These are phyloP conservation scores for Colletotrichum cordylinicola DNA, from an alignment of 2,329 filamentous ascomycete genomes.

Conservation along the genomic window DNA sequence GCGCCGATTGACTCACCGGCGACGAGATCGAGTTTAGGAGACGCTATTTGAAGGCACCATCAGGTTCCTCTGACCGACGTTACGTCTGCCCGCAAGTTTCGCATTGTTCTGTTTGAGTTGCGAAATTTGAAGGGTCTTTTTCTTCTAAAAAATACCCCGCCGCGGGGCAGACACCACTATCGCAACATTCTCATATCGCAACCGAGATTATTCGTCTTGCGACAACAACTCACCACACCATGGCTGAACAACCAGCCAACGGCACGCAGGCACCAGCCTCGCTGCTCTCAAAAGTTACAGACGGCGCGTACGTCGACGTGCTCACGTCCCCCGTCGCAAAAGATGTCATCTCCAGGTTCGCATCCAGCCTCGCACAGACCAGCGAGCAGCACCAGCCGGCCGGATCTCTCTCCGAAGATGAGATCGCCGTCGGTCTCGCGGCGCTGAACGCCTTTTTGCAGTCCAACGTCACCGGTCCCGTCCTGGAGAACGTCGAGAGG, in stretches of 20 bases:
- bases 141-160: background rate
- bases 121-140: background rate
- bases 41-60: background rate
- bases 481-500: constrained; percentile 52
- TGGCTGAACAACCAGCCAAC: background rate
- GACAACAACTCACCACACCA: background rate
- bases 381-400: background rate
- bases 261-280: background rate
- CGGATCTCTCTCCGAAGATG: constrained; percentile 1
- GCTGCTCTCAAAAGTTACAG: background rate
- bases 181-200: background rate
- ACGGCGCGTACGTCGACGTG: constrained; percentile 14
- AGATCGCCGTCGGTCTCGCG: constrained; percentile 66
- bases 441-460: constrained; percentile 83
- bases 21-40: background rate
- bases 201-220: background rate
- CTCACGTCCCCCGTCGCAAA: background rate
- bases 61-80: too few relatives aligned
- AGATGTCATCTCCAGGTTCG: background rate
- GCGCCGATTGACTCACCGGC: constrained; percentile 2
- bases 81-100: background rate
- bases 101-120: background rate
- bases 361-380: background rate
- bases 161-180: constrained; percentile 14
- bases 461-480: constrained; percentile 85